Evolutionary conservation across 371 early-diverging fungal genomes (phyloP), one percentile per base, ranked within the genome.

Genomic region (Zopfochytrium polystomum): DNA sequence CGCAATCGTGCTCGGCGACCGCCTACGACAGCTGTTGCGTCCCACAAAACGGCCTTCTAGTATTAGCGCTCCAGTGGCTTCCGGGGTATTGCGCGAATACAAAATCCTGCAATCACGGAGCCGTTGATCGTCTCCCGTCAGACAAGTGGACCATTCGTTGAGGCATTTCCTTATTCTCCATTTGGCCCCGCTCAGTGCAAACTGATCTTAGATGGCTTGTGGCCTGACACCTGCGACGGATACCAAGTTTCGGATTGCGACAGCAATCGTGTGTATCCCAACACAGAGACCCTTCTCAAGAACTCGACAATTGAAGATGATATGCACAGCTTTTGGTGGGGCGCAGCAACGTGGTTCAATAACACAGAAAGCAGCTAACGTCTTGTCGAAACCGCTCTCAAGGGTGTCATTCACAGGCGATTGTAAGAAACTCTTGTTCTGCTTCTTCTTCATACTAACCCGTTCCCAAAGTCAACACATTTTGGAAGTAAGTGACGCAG

Each of bases 51-150:
- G 66, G 66, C 13, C 27, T 55, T 6, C n/a, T 66, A 47, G 66
- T 66, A 11, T 53, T 66, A 0, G 61, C 66, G 44, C 22, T 66
- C n/a, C 66, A 66, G 33, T 66, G 61, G 61, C 53, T 66, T 4
- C 66, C 66, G 7, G 66, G 66, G 15, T 66, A 66, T 48, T 66
- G 66, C 52, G 50, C 52, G 15, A 47, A 42, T 20, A 43, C 20
- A 22, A 56, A 51, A 38, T 13, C 33, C 11, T 66, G 66, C 66
- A 32, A 51, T 3, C 62, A 60, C 53, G 62, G 56, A 23, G 47
- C 57, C 18, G 23, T 66, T 15, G 60, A 61, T 33, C 15, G 62
- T 42, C 35, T 66, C 23, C 66, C 66, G 7, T 13, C 38, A 35
- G 48, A 48, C 9, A 13, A 61, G 47, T 66, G 60, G 60, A 66